These are phyloP conservation scores for Aspergillus bertholletiae DNA, from an alignment of 495 filamentous ascomycete genomes.

Conservation along the genomic window DNA sequence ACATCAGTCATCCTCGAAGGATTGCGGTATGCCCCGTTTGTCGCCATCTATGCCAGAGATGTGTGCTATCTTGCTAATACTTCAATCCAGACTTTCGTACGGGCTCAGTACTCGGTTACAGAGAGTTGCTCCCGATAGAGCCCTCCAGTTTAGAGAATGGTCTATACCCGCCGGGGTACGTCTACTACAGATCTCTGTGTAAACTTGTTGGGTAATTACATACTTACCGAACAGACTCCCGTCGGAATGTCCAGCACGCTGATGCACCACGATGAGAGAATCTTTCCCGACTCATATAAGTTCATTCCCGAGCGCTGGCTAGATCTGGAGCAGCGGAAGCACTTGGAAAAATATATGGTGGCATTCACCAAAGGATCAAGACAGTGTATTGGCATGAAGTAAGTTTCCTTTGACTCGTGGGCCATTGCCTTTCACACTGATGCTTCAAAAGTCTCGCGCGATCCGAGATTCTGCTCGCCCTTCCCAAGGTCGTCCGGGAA, in stretches of 20 bases:
- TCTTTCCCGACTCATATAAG: conserved; percentile 37
- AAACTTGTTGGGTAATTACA: background rate
- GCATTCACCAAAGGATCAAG: conserved; percentile 47
- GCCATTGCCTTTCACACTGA: background rate
- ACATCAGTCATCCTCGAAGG: conserved; percentile 33
- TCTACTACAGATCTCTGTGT: background rate
- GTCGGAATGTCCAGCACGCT: conserved; percentile 40
- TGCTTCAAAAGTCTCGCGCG: conserved; percentile 1
- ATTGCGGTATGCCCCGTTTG: conserved; percentile 10
- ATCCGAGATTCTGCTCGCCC: conserved; percentile 7
- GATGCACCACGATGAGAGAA: conserved; percentile 35
- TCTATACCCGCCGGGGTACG: conserved; percentile 41
- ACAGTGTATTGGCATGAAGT: conserved; percentile 50
- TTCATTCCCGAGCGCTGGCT: conserved; percentile 47
- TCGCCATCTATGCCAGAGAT: background rate
- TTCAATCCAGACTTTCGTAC: conserved; percentile 23
- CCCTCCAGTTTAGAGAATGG: conserved; percentile 39
- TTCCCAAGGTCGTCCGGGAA: conserved; percentile 4
- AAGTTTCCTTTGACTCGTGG: background rate
- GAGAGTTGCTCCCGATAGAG: conserved; percentile 30
- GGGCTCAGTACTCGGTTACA: conserved; percentile 31
- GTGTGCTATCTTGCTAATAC: background rate
- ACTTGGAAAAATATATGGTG: conserved; percentile 43
- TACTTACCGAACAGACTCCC: conserved; percentile 20
- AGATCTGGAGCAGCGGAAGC: conserved; percentile 22